These are phyloP conservation scores for Mimosa pudica DNA, from an alignment of 306 rosid species.

Conservation along the genomic window DNA sequence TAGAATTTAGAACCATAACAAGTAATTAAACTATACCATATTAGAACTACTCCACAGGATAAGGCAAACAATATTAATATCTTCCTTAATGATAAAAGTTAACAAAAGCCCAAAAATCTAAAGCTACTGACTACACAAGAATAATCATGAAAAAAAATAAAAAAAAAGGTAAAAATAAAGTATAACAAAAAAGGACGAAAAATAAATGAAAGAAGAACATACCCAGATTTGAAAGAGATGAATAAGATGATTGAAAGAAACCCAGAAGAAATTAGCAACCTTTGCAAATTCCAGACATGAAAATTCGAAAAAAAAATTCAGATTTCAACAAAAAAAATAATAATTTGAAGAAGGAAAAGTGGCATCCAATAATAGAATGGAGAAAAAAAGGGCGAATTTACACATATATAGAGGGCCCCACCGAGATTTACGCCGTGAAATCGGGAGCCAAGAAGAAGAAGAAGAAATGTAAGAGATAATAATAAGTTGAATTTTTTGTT, in stretches of 20 bases:
- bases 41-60: neutral
- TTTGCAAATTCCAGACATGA: constrained; percentile 23
- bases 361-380: constrained; percentile 47
- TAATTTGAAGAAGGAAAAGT: constrained; percentile 39
- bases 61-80: neutral
- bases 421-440: constrained; percentile 10
- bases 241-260: constrained; percentile 13
- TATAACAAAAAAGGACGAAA: neutral
- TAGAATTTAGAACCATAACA: neutral
- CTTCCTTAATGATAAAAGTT: neutral
- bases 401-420: constrained; percentile 55
- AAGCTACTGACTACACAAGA: neutral
- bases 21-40: neutral
- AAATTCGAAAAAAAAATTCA: neutral
- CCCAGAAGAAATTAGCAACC: constrained; percentile 24
- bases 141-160: neutral
- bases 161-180: constrained; percentile 4
- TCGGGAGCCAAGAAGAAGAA: neutral
- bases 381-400: constrained; percentile 41
- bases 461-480: neutral
- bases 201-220: constrained; percentile 22
- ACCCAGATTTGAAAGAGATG: constrained; percentile 49
- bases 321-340: constrained; percentile 30
- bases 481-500: no score
- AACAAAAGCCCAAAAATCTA: neutral